Conservation (phyloP, 2,329 filamentous ascomycete genomes). For the Cytospora chrysosperma region DNA sequence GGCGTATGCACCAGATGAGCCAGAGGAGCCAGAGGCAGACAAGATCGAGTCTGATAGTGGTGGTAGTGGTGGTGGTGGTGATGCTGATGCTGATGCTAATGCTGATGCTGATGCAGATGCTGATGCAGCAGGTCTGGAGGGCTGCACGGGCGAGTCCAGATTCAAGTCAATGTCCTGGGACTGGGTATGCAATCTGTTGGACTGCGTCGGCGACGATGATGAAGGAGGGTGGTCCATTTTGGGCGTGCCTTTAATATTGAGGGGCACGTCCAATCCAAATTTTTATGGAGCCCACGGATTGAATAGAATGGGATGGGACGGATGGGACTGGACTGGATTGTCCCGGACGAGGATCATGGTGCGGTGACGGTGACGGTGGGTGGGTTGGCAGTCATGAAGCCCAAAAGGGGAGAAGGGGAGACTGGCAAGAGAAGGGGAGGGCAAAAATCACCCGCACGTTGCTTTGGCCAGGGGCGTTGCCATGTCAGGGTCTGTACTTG, state of each 20-base stretch:
- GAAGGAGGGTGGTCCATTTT: constrained; percentile 17
- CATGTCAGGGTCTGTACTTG: neutral
- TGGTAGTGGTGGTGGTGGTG: neutral
- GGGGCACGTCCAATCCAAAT: constrained; percentile 18
- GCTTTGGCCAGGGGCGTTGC: constrained; percentile 1
- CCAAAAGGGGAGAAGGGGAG: constrained; percentile 8
- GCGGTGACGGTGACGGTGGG: constrained; percentile 8
- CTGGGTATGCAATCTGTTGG: constrained; percentile 52
- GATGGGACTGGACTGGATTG: constrained; percentile 1
- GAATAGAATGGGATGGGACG: constrained; percentile 14
- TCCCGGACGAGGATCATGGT: neutral
- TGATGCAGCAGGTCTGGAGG: neutral
- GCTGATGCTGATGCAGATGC: constrained; percentile 3
- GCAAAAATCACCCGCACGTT: constrained; percentile 18
- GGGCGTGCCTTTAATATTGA: constrained; percentile 22
- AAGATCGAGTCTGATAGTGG: constrained; percentile 3
- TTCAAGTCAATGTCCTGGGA: constrained; percentile 40
- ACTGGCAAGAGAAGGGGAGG: neutral
- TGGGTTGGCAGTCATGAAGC: constrained; percentile 14
- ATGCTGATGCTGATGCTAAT: constrained; percentile 8
- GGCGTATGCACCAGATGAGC: constrained; percentile 1
- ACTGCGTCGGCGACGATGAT: constrained; percentile 71
- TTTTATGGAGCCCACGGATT: constrained; percentile 21
- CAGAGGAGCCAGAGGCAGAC: constrained; percentile 8
- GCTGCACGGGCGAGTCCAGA: neutral